Evolutionary conservation across 352 stramenopile genomes (phyloP).

Genomic region (Phytophthora foliorum): DNA sequence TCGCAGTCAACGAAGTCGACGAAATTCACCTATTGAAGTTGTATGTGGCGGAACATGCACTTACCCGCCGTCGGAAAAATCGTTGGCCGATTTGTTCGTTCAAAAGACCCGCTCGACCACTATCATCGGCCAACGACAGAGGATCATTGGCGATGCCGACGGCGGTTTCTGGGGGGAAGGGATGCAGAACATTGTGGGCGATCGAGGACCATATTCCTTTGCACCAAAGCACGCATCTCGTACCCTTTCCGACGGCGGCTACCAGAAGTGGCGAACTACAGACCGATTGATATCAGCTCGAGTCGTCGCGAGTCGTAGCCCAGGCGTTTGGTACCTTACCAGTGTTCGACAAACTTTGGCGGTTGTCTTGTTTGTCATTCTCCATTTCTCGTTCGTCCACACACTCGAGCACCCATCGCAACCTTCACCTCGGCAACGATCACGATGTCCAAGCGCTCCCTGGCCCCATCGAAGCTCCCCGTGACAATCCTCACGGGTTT

Average conservation of each 20-base stretch:
- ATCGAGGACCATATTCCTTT: background rate
- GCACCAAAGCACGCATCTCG: slow-evolving; percentile 1
- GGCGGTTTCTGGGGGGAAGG: background rate
- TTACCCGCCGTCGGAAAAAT: slow-evolving; percentile 22
- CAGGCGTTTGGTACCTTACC: background rate
- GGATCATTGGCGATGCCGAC: slow-evolving; percentile 4
- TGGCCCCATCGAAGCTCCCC: slow-evolving; percentile 54
- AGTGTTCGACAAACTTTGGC: background rate
- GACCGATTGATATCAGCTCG: background rate
- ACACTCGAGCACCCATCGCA: slow-evolving; percentile 7
- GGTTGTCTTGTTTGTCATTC: slow-evolving; percentile 27
- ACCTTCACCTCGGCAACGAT: slow-evolving; percentile 19
- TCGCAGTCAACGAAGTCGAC: background rate
- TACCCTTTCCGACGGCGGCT: slow-evolving; percentile 29
- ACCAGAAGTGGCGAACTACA: background rate
- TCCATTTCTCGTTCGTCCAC: slow-evolving; percentile 25
- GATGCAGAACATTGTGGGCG: background rate
- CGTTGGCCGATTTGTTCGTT: background rate
- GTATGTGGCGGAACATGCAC: slow-evolving; percentile 14
- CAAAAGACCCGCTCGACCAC: too few species aligned
- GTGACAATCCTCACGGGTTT: slow-evolving; percentile 95
- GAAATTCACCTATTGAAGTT: slow-evolving; percentile 22
- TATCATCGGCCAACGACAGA: too few species aligned
- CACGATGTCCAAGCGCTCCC: slow-evolving; percentile 45
- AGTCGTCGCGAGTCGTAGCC: background rate